Conservation (phyloP, 169 alveolate species). For the Plasmodium vivax region DNA sequence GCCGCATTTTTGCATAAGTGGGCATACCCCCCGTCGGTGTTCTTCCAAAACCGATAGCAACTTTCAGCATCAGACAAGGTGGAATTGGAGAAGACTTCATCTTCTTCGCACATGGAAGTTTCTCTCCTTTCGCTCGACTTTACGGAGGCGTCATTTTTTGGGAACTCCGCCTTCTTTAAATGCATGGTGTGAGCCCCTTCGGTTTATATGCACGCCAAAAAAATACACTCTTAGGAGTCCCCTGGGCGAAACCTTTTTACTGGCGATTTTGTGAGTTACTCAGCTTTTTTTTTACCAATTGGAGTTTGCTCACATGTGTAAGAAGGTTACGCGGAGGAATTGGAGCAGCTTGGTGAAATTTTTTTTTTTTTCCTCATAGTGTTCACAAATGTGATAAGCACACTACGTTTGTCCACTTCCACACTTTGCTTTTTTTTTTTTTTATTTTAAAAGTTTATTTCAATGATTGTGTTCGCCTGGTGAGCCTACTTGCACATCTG, state of each 20-base stretch:
- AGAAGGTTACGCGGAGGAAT: not conserved
- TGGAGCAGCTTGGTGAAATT: not conserved
- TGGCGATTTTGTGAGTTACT: not conserved
- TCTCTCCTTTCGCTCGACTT: not conserved
- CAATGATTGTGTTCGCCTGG: not conserved
- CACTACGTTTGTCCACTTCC: not conserved
- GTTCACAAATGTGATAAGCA: not conserved
- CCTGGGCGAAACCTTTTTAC: not conserved
- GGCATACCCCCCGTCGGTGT: conserved; percentile 11
- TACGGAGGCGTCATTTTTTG: conserved; percentile 1
- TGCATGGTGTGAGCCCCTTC: not conserved
- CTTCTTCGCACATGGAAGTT: conserved; percentile 30
- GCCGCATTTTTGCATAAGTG: not conserved
- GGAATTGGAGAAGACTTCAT: conserved; percentile 48
- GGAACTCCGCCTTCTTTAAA: not conserved
- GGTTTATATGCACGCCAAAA: not conserved
- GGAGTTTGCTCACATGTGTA: not conserved
- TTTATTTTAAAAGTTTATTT: not conserved
- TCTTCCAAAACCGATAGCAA: conserved; percentile 30
- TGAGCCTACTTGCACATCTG: not conserved
- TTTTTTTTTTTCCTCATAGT: not conserved
- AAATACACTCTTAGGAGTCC: not conserved
- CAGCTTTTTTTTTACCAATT: not conserved
- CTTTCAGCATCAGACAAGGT: conserved; percentile 60
- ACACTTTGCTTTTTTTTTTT: not conserved